Conservation (phyloP, 352 stramenopile species). For the Pilasporangium apinafurcum region DNA sequence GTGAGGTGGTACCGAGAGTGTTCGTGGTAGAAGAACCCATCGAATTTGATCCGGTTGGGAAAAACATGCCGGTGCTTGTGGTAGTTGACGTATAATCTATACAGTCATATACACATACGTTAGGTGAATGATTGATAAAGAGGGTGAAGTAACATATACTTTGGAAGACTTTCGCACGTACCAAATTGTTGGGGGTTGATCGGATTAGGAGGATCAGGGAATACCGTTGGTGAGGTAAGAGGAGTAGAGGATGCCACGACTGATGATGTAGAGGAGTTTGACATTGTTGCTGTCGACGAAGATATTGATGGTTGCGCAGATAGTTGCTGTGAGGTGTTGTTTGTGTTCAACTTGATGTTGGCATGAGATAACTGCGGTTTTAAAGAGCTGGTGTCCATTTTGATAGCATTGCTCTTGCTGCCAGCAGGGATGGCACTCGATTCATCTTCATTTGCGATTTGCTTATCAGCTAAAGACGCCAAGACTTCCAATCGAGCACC, state of each 20-base stretch:
- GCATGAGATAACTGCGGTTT: not conserved
- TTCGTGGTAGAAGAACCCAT: constrained; percentile 15
- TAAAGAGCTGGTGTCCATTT: not conserved
- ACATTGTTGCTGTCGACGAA: too few species aligned
- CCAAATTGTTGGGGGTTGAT: constrained; percentile 4
- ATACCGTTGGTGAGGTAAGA: constrained; percentile 18
- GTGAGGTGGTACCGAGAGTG: constrained; percentile 5
- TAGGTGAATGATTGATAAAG: too few species aligned
- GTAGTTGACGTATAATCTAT: too few species aligned
- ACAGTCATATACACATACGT: too few species aligned
- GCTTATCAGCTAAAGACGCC: constrained; percentile 73
- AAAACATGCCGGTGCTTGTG: constrained; percentile 27
- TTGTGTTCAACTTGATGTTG: not conserved
- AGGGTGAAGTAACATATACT: not conserved
- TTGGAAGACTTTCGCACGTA: not conserved
- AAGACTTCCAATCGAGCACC: constrained; percentile 63
- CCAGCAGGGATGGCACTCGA: constrained; percentile 9
- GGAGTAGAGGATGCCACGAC: too few species aligned
- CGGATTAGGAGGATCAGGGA: constrained; percentile 28
- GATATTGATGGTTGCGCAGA: not conserved
- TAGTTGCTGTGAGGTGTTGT: not conserved
- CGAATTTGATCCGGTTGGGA: constrained; percentile 17
- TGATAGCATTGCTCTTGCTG: constrained; percentile 6
- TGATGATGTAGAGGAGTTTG: too few species aligned
- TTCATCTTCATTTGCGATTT: constrained; percentile 62